Evolutionary conservation across 768 basidiomycete genomes (phyloP), one percentile per base, ranked within the genome.

Genomic region (Collybiopsis luxurians): DNA sequence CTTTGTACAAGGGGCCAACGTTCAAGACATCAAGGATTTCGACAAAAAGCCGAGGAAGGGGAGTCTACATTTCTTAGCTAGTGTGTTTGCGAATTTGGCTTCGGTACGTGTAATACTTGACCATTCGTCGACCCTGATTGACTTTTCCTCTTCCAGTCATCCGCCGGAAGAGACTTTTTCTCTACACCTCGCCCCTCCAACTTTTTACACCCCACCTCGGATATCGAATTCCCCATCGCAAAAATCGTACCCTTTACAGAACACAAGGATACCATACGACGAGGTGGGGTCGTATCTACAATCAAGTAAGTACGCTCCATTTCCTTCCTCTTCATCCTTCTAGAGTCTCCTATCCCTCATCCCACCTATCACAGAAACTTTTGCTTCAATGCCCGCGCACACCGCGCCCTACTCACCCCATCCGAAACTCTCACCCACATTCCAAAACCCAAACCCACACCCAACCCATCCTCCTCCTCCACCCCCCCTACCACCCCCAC

Each of bases 1-100:
- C 0, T 98, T 97, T 64, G 81, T 87, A 19, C 84, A 90, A 63
- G 90, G 86, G 1, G 88, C 86, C 5, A 75, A 72, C 26, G 73
- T 82, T 23, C 78, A 78, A 15, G 80, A 83, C 11, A 74, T 75
- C 15, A 70, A 71, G 17, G 79, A 83, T 24, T 67, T 74, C 1
- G 74, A 76, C 24, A 79, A 80, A 63, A 77, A 79, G 46, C 67
- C 70, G 40, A 75, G 86, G 44, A 95, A 94, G 72, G 92, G 86
- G 47, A 78, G 88, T 45, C 78, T 96, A 17, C 90, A 98, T 72
- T 98, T 98, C 71, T 75, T 98, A 21, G 86, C 95, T 1, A 92
- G 88, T 60, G 96, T 98, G 12, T 97, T 98, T 66, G 94, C 95
- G 11, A 98, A 98, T 67, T 71, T 97, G 55, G 89, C 83, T 51